These are phyloP conservation scores for Sphaerulina vaccinii DNA, from an alignment of 2,329 filamentous ascomycete genomes.

Conservation along the genomic window DNA sequence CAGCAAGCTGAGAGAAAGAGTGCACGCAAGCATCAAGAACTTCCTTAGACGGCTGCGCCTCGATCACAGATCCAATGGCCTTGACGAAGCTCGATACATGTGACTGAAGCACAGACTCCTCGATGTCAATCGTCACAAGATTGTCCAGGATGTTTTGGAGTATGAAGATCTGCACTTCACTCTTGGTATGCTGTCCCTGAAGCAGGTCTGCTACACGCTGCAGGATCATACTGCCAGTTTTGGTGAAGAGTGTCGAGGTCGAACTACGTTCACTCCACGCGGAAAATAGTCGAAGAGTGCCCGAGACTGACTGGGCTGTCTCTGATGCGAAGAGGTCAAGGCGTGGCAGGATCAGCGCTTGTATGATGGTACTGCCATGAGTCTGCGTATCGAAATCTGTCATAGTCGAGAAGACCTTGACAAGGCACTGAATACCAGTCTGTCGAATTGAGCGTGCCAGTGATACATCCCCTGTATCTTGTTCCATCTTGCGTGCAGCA, in stretches of 20 bases:
- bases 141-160: constrained; percentile 70
- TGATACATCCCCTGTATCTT: constrained; percentile 46
- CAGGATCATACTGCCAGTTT: constrained; percentile 61
- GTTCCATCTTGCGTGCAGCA: constrained; percentile 37
- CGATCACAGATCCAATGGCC: constrained; percentile 53
- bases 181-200: constrained; percentile 70
- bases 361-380: constrained; percentile 69
- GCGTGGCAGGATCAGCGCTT: constrained; percentile 73
- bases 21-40: constrained; percentile 77
- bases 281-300: constrained; percentile 73
- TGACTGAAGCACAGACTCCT: constrained; percentile 60
- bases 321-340: constrained; percentile 77
- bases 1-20: constrained; percentile 72
- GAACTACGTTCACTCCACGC: constrained; percentile 72
- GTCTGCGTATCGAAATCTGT: constrained; percentile 68
- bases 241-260: constrained; percentile 68
- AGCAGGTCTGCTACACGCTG: constrained; percentile 71
- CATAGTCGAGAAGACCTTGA: constrained; percentile 72
- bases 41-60: constrained; percentile 64
- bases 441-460: constrained; percentile 66
- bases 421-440: constrained; percentile 77
- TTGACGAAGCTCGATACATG: constrained; percentile 66
- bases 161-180: constrained; percentile 81
- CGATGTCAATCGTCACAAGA: constrained; percentile 60
- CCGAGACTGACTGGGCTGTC: constrained; percentile 85